A percentile compares a stretch with the other conserved stretches of the same genome.
These are phyloP conservation scores for Nitzschia sp. DNA, from an alignment of 108 stramenopile species.

Conservation along the genomic window DNA sequence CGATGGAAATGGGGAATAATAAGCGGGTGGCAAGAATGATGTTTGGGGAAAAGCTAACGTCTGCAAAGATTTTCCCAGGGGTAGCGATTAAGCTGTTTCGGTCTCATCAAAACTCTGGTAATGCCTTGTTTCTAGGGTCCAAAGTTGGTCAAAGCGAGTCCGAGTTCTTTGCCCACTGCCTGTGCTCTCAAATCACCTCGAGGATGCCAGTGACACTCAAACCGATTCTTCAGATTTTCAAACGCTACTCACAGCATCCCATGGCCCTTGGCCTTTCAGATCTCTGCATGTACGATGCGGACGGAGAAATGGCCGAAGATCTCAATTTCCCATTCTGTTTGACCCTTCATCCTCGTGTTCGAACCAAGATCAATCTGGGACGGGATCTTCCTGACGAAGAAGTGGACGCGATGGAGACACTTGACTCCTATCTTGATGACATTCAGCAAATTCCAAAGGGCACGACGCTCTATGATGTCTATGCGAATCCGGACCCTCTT, in stretches of 20 bases:
- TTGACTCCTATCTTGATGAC: constrained; percentile 32
- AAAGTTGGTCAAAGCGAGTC: constrained; percentile 40
- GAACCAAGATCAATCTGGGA: neutral
- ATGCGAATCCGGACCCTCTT: constrained; percentile 30
- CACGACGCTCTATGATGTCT: constrained; percentile 33
- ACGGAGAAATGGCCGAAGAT: constrained; percentile 15
- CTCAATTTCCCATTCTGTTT: constrained; percentile 36
- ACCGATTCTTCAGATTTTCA: constrained; percentile 26
- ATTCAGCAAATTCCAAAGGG: constrained; percentile 14
- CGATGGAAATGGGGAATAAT: constrained; percentile 10
- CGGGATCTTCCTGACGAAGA: neutral
- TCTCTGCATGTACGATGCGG: constrained; percentile 18
- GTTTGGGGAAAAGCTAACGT: constrained; percentile 19
- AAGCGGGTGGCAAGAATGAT: constrained; percentile 11
- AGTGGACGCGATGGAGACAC: neutral
- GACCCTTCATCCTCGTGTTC: constrained; percentile 8
- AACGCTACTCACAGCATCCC: constrained; percentile 27
- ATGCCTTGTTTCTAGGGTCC: constrained; percentile 35
- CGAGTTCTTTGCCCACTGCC: constrained; percentile 42
- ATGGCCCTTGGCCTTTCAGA: constrained; percentile 32
- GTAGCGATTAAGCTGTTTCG: constrained; percentile 36
- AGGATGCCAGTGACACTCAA: constrained; percentile 20
- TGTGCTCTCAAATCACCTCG: constrained; percentile 36
- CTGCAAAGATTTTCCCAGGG: constrained; percentile 27
- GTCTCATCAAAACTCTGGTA: constrained; percentile 17